phyloP scores from a whole-genome alignment of 2,329 filamentous ascomycete species.

The Fusarium domesticum region DNA sequence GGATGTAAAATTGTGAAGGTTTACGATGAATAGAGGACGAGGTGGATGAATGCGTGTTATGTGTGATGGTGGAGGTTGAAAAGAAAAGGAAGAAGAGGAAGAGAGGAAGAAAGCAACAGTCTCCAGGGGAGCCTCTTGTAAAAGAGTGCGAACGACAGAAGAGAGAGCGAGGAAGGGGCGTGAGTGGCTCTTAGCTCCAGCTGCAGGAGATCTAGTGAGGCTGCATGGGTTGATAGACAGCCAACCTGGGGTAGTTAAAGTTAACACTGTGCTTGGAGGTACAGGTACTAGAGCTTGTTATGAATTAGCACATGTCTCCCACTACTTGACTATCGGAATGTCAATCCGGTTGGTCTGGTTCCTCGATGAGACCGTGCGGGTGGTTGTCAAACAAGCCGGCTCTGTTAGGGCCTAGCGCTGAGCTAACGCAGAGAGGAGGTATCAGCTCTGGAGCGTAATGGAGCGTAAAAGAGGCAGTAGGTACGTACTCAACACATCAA shows the following conservation, averaged over 20 bases:
- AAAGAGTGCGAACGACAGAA: constrained; percentile 27
- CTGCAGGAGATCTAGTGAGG: constrained; percentile 28
- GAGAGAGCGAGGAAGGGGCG: constrained; percentile 28
- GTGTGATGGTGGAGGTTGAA: constrained; percentile 17
- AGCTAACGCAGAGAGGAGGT: constrained; percentile 14
- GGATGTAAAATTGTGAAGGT: constrained; percentile 5
- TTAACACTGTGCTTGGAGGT: constrained; percentile 26
- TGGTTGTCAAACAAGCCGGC: constrained; percentile 21
- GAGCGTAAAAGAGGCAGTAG: constrained; percentile 1
- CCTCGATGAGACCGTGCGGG: too few relatives aligned
- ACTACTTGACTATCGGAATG: too few relatives aligned
- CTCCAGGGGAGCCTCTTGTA: background rate
- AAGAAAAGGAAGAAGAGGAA: constrained; percentile 26
- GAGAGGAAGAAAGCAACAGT: constrained; percentile 20
- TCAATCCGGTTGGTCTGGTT: too few relatives aligned
- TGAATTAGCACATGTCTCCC: too few relatives aligned
- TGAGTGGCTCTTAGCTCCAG: constrained; percentile 29
- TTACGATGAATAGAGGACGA: constrained; percentile 4
- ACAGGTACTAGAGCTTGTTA: too few relatives aligned
- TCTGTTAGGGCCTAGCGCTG: constrained; percentile 22
- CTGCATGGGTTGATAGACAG: constrained; percentile 18
- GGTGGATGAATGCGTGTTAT: constrained; percentile 3
- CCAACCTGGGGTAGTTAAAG: constrained; percentile 24
- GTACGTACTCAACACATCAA: constrained; percentile 1
- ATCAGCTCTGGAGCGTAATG: background rate